A percentile compares a stretch with the other conserved stretches of the same genome.
phyloP scores from a whole-genome alignment of 2,329 filamentous ascomycete species.

The Penicillium sp. region DNA sequence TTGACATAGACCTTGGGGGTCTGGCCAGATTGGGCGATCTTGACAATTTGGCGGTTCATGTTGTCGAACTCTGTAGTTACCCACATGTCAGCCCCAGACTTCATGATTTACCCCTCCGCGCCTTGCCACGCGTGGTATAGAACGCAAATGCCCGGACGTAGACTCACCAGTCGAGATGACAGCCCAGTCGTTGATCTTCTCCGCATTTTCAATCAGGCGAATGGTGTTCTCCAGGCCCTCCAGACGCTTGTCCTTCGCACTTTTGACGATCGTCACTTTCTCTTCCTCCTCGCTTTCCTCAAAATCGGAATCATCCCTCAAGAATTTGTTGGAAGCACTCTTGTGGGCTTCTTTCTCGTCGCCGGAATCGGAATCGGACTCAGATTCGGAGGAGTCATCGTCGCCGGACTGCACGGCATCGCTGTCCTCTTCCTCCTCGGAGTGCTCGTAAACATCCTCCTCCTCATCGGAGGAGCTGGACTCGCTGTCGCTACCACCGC shows the following conservation, averaged over 20 bases:
- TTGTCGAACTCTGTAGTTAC: slow-evolving; percentile 77
- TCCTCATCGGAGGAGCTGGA: slow-evolving; percentile 91
- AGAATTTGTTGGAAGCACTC: slow-evolving; percentile 73
- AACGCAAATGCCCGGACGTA: neutral
- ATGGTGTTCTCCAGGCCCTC: slow-evolving; percentile 90
- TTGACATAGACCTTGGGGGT: slow-evolving; percentile 89
- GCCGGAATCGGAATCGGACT: slow-evolving; percentile 48
- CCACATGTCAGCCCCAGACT: slow-evolving; percentile 9
- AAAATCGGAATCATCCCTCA: slow-evolving; percentile 69
- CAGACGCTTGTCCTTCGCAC: slow-evolving; percentile 93
- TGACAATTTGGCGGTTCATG: slow-evolving; percentile 77
- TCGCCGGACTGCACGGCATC: slow-evolving; percentile 54
- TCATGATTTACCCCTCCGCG: neutral
- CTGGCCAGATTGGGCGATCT: slow-evolving; percentile 69
- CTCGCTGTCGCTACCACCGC: slow-evolving; percentile 91
- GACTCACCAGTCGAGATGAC: slow-evolving; percentile 77
- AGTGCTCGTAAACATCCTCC: slow-evolving; percentile 73
- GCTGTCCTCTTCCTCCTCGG: slow-evolving; percentile 56
- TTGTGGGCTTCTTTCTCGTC: slow-evolving; percentile 54
- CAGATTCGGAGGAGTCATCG: slow-evolving; percentile 51
- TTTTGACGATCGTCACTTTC: slow-evolving; percentile 80
- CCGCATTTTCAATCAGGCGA: slow-evolving; percentile 86
- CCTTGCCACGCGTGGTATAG: neutral
- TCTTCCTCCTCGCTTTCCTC: slow-evolving; percentile 83
- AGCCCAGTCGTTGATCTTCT: slow-evolving; percentile 97